These are phyloP conservation scores for Yamadazyma endophytica DNA, from an alignment of 805 yeast genomes.

Conservation along the genomic window DNA sequence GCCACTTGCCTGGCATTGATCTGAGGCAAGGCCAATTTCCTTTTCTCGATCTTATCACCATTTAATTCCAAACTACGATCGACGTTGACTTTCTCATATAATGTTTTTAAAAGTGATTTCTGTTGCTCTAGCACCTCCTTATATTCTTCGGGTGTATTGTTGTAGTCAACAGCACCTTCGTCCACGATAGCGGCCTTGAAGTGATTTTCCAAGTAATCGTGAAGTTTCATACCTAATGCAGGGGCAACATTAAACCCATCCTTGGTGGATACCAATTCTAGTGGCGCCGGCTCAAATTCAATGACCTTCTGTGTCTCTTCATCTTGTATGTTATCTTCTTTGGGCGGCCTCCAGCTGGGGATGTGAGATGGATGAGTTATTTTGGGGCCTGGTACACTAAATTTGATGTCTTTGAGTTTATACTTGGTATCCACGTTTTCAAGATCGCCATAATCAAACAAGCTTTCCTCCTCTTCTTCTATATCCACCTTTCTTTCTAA, in stretches of 20 bases:
- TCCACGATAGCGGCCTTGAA: slow-evolving; percentile 35
- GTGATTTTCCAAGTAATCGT: slow-evolving; percentile 21
- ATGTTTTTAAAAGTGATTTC: slow-evolving; percentile 42
- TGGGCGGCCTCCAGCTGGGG: slow-evolving; percentile 37
- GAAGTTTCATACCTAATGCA: slow-evolving; percentile 21
- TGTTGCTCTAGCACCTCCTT: slow-evolving; percentile 55
- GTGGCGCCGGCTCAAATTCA: slow-evolving; percentile 24
- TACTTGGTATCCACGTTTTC: slow-evolving; percentile 4
- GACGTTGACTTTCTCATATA: slow-evolving; percentile 31
- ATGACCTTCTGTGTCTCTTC: slow-evolving; percentile 15
- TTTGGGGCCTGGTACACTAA: slow-evolving; percentile 29
- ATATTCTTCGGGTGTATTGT: slow-evolving; percentile 50
- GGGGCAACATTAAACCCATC: slow-evolving; percentile 19
- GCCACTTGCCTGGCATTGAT: slow-evolving; percentile 31
- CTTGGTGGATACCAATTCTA: slow-evolving; percentile 18
- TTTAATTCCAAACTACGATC: slow-evolving; percentile 37
- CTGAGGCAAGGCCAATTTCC: slow-evolving; percentile 44
- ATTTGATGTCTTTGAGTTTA: slow-evolving; percentile 25
- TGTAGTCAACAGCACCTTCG: slow-evolving; percentile 28
- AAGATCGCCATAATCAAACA: background rate
- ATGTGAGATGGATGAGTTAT: slow-evolving; percentile 44
- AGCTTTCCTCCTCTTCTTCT: slow-evolving; percentile 6
- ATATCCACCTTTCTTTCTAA: slow-evolving; percentile 3
- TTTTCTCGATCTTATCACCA: slow-evolving; percentile 46
- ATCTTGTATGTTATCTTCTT: slow-evolving; percentile 9